A percentile compares a stretch with the other conserved stretches of the same genome.
Evolutionary conservation across 73 alveolate species (phyloP).

Genomic region (Paramecium pentaurelia): DNA sequence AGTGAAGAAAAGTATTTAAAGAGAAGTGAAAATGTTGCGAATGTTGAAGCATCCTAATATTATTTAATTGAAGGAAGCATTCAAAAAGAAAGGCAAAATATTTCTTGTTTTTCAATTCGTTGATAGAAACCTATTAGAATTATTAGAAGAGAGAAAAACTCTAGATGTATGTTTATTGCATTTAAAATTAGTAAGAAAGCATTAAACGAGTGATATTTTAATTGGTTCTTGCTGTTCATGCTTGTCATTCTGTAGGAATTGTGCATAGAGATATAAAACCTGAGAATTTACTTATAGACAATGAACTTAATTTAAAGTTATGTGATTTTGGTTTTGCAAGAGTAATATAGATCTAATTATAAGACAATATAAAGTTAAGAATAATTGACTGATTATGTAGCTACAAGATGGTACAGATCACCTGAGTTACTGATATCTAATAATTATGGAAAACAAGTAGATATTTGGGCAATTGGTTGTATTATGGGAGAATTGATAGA

Average conservation of each 20-base stretch:
- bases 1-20: conserved; percentile 85
- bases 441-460: conserved; percentile 82
- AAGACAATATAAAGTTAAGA: neutral
- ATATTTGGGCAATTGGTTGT: conserved; percentile 95
- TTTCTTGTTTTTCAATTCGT: conserved; percentile 81
- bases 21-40: conserved; percentile 92
- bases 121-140: conserved; percentile 79
- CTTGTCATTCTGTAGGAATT: conserved; percentile 58
- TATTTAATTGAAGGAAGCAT: conserved; percentile 89
- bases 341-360: neutral
- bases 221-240: conserved; percentile 56
- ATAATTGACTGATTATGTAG: conserved; percentile 55
- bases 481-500: conserved; percentile 96
- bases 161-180: neutral
- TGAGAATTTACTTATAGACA: conserved; percentile 45
- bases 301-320: conserved; percentile 53
- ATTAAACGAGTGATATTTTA: conserved; percentile 56
- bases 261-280: conserved; percentile 60
- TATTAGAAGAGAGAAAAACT: conserved; percentile 68
- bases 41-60: conserved; percentile 86
- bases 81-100: conserved; percentile 80
- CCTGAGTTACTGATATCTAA: conserved; percentile 53
- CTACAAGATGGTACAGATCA: conserved; percentile 62
- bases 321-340: conserved; percentile 66
- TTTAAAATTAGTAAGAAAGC: conserved; percentile 42